Conservation (phyloP, 2,329 filamentous ascomycete species). For the Cladosporium sphaerospermum region DNA sequence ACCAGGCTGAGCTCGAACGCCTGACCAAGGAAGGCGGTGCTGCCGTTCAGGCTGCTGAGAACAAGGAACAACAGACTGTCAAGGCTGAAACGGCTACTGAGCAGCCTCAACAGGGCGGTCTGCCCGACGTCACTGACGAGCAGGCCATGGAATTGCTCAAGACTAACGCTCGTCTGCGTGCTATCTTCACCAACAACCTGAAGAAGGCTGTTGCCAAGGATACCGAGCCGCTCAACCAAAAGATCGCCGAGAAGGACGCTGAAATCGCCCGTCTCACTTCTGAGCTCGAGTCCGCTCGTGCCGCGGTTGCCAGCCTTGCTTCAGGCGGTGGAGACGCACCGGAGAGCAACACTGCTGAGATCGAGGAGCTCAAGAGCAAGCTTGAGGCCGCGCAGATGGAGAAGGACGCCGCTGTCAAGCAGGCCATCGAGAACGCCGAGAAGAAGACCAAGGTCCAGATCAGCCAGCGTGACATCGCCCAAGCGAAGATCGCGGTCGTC, state of each 20-base stretch:
- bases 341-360: conserved; percentile 12
- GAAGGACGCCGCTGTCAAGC: conserved; percentile 24
- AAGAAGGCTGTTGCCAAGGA: conserved; percentile 41
- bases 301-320: conserved; percentile 4
- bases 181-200: conserved; percentile 53
- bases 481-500: conserved; percentile 71
- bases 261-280: conserved; percentile 20
- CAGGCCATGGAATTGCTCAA: conserved; percentile 46
- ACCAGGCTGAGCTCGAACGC: conserved; percentile 32
- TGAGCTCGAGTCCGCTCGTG: conserved; percentile 13
- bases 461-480: conserved; percentile 56
- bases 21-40: conserved; percentile 31
- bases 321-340: not conserved
- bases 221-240: conserved; percentile 32
- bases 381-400: conserved; percentile 24
- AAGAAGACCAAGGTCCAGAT: conserved; percentile 68
- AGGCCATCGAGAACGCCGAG: conserved; percentile 22
- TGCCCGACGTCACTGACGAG: conserved; percentile 35
- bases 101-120: not conserved
- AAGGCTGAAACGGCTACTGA: conserved; percentile 24
- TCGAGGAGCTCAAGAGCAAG: conserved; percentile 20
- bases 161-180: conserved; percentile 44
- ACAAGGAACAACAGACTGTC: conserved; percentile 20
- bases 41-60: conserved; percentile 32
- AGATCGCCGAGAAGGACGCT: conserved; percentile 26